Percentiles rank a stretch among this genome's conserved stretches.
Evolutionary conservation across 2,329 filamentous ascomycete species (phyloP).

Genomic region (Periconia sp.): DNA sequence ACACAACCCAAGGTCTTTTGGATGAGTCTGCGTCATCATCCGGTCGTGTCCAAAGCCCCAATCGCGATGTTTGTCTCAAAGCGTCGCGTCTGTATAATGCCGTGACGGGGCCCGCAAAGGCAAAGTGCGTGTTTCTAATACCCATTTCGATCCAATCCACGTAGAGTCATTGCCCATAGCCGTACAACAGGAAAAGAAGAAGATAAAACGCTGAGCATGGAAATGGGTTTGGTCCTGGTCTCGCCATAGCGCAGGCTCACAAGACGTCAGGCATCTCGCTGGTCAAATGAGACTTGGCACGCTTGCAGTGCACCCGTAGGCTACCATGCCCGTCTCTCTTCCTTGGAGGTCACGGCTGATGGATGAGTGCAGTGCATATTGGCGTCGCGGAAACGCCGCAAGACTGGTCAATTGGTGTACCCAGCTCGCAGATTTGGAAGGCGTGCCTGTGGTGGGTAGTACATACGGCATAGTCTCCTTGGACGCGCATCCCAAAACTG

Average conservation of each 20-base stretch:
- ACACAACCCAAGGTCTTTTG: conserved; percentile 6
- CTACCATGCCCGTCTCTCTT: not conserved
- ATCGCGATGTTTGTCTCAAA: conserved; percentile 21
- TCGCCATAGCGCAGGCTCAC: conserved; percentile 1
- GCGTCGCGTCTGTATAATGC: conserved; percentile 20
- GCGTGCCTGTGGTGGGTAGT: conserved; percentile 22
- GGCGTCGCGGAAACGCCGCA: conserved; percentile 29
- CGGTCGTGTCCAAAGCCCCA: conserved; percentile 2
- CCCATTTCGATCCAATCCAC: not conserved
- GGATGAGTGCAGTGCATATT: conserved; percentile 19
- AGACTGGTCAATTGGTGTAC: conserved; percentile 27
- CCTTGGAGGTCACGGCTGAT: conserved; percentile 2
- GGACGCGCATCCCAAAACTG: not conserved
- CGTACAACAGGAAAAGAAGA: not conserved
- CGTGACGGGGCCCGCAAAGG: conserved; percentile 24
- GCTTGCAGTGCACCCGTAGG: conserved; percentile 19
- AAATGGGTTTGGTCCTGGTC: no score
- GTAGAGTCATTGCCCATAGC: not conserved
- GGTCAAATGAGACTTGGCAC: conserved; percentile 18
- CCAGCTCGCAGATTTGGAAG: conserved; percentile 25
- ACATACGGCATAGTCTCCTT: conserved; percentile 2
- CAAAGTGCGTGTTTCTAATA: conserved; percentile 15
- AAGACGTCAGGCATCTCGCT: conserved; percentile 12
- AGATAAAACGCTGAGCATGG: not conserved
- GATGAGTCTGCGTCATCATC: conserved; percentile 1